These are phyloP conservation scores for Nephelium lappaceum DNA, from an alignment of 345 rosid species.

Conservation along the genomic window DNA sequence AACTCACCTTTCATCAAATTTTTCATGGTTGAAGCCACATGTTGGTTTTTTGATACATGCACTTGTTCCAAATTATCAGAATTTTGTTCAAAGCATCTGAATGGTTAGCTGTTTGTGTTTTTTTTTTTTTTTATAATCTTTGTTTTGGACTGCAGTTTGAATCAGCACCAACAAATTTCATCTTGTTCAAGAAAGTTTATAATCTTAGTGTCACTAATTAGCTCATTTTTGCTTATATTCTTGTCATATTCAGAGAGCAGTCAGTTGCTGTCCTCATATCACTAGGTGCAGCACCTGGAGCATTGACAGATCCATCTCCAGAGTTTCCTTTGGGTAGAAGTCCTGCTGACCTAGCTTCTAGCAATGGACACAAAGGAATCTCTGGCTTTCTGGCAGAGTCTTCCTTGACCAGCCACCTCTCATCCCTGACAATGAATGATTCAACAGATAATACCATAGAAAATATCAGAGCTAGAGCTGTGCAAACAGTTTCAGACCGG, in stretches of 20 bases:
- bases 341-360: slow-evolving; percentile 91
- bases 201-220: background rate
- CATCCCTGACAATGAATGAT: slow-evolving; percentile 62
- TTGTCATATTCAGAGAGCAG: slow-evolving; percentile 66
- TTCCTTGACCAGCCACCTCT: slow-evolving; percentile 68
- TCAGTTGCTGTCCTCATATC: slow-evolving; percentile 78
- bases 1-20: background rate
- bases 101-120: slow-evolving; percentile 13
- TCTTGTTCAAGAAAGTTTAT: slow-evolving; percentile 2
- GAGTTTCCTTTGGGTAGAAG: slow-evolving; percentile 78
- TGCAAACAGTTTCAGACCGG: slow-evolving; percentile 68
- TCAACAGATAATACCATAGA: slow-evolving; percentile 41
- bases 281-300: slow-evolving; percentile 73
- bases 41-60: background rate
- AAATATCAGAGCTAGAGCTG: slow-evolving; percentile 45
- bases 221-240: slow-evolving; percentile 1
- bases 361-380: slow-evolving; percentile 86
- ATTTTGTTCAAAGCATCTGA: background rate
- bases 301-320: slow-evolving; percentile 78
- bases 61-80: background rate
- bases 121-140: too few relatives aligned
- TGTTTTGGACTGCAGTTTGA: background rate
- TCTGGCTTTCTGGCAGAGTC: slow-evolving; percentile 95
- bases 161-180: background rate
- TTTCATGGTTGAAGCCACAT: background rate